Evolutionary conservation across 345 rosid species (phyloP).

Genomic region (Xanthoceras sorbifolium): DNA sequence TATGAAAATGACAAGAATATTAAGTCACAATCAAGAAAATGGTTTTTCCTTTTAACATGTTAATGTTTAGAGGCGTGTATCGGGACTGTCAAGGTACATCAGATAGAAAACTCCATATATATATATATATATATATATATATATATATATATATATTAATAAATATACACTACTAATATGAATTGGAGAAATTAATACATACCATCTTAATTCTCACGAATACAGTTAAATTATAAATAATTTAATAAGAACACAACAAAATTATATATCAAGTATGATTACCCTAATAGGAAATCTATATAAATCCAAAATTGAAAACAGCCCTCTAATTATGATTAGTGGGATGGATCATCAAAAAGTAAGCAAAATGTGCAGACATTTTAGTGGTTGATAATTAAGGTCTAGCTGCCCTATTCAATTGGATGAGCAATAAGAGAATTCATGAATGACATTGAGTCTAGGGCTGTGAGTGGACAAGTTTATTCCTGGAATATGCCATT

Average conservation of each 20-base stretch:
- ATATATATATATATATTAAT: no score
- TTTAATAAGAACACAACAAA: background rate
- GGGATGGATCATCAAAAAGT: no score
- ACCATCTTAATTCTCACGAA: no score
- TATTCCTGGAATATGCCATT: slow-evolving; percentile 29
- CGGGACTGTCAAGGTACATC: no score
- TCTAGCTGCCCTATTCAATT: background rate
- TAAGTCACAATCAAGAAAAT: background rate
- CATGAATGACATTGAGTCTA: background rate
- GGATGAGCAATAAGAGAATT: background rate
- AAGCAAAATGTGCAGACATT: background rate
- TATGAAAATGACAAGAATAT: no score
- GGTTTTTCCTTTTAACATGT: background rate
- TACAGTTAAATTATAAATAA: no score
- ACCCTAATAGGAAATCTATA: background rate
- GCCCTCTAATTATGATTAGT: background rate
- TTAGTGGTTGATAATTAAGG: background rate
- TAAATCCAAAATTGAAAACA: background rate
- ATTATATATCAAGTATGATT: background rate
- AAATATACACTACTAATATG: no score
- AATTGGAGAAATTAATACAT: no score
- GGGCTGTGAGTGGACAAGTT: slow-evolving; percentile 23
- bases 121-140: no score
- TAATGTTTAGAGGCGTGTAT: no score
- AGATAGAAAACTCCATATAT: no score